A percentile compares a stretch with the other conserved stretches of the same genome.
Evolutionary conservation across 2,329 filamentous ascomycete species (phyloP).

Genomic region (Cucurbitaria berberidis): DNA sequence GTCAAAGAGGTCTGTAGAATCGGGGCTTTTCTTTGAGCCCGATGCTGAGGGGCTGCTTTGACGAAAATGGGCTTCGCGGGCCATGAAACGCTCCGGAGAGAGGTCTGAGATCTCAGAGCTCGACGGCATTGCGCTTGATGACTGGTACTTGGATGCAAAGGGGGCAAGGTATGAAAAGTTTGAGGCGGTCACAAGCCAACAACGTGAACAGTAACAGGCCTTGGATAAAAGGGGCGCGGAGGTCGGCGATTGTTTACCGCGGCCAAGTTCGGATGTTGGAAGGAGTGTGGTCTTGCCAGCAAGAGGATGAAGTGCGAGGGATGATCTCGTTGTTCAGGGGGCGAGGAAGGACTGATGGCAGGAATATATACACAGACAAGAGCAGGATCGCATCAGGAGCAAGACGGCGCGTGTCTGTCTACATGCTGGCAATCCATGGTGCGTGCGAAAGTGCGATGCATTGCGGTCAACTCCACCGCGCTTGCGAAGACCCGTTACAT

Average conservation of each 20-base stretch:
- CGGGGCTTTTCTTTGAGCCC: neutral
- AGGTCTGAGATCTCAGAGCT: neutral
- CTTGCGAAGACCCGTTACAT: neutral
- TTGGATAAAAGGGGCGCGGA: neutral
- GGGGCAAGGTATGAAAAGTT: neutral
- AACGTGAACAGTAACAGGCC: neutral
- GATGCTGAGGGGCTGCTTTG: neutral
- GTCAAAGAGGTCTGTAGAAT: neutral
- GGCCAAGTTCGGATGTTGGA: neutral
- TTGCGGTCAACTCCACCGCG: neutral
- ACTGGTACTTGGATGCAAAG: neutral
- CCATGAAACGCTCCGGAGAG: neutral
- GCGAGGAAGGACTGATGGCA: neutral
- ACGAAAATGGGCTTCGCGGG: neutral
- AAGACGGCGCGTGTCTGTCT: too few species aligned
- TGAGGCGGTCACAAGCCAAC: neutral
- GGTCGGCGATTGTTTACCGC: too few species aligned
- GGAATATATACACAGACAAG: neutral
- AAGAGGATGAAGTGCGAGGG: neutral
- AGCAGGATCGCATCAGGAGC: neutral
- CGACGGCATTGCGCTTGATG: neutral
- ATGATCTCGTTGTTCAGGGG: neutral
- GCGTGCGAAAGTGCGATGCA: neutral
- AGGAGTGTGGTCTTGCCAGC: neutral
- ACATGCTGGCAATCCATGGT: neutral